Conservation (phyloP, 2,329 filamentous ascomycete species). For the Phoma herbarum region DNA sequence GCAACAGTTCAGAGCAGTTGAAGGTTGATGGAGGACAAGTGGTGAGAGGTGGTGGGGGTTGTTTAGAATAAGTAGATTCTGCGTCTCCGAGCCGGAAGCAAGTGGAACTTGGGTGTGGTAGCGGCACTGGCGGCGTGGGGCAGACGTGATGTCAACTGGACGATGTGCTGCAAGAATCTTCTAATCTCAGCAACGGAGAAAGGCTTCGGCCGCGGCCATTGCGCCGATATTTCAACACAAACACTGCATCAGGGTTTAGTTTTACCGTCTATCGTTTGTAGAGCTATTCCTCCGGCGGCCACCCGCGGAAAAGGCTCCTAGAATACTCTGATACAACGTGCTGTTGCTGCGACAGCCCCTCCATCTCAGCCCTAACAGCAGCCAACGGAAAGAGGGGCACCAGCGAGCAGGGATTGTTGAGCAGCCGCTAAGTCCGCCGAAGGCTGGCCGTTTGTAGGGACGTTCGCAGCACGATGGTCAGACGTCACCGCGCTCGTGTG, state of each 20-base stretch:
- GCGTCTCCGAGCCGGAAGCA: constrained; percentile 40
- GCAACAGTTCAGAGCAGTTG: constrained; percentile 42
- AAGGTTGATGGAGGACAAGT: constrained; percentile 34
- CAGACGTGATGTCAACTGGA: constrained; percentile 38
- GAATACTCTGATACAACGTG: constrained; percentile 22
- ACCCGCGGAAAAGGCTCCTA: constrained; percentile 26
- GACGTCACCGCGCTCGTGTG: constrained; percentile 12
- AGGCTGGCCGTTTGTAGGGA: constrained; percentile 24
- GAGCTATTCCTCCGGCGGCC: constrained; percentile 14
- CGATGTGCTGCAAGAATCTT: constrained; percentile 32
- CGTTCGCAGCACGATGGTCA: constrained; percentile 11
- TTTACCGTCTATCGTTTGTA: constrained; percentile 14
- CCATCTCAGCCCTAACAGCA: constrained; percentile 23
- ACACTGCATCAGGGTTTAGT: constrained; percentile 15
- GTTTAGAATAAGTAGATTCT: constrained; percentile 47
- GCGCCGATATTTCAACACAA: constrained; percentile 23
- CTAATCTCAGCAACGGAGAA: constrained; percentile 37
- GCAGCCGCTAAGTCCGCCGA: constrained; percentile 24
- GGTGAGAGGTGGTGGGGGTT: constrained; percentile 38
- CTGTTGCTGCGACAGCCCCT: constrained; percentile 23
- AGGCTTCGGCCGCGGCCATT: constrained; percentile 45
- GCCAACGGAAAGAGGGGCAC: constrained; percentile 23
- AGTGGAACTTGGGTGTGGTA: constrained; percentile 32
- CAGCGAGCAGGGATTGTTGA: constrained; percentile 22
- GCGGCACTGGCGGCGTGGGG: constrained; percentile 41